Percentiles rank a stretch among this genome's conserved stretches.
These are phyloP conservation scores for Paxillus involutus DNA, from an alignment of 768 basidiomycete genomes.

Conservation along the genomic window DNA sequence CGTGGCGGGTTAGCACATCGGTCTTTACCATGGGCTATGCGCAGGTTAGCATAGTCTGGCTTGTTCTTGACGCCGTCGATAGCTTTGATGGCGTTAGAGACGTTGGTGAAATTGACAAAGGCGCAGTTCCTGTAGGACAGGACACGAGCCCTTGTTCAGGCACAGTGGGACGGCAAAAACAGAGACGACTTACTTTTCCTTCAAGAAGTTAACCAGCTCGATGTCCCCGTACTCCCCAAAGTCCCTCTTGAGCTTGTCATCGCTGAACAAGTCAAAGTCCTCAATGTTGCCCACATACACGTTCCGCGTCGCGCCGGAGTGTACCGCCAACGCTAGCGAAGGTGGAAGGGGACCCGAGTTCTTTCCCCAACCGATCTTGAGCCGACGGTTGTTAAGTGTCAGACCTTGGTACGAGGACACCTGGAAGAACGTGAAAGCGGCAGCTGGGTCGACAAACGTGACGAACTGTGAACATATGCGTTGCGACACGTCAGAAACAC, in stretches of 20 bases:
- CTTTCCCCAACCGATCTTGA: slow-evolving; percentile 99
- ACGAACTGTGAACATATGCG: slow-evolving; percentile 62
- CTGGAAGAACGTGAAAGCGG: slow-evolving; percentile 93
- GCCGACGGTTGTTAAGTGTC: slow-evolving; percentile 87
- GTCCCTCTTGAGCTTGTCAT: slow-evolving; percentile 88
- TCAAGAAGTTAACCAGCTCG: slow-evolving; percentile 93
- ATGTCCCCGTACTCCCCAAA: slow-evolving; percentile 97
- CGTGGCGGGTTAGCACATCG: slow-evolving; percentile 92
- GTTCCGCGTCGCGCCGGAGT: slow-evolving; percentile 92
- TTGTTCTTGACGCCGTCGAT: slow-evolving; percentile 93
- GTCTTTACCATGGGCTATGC: slow-evolving; percentile 94
- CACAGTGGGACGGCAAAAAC: slow-evolving; percentile 25
- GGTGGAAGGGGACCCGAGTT: slow-evolving; percentile 86
- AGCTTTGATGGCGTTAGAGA: slow-evolving; percentile 96
- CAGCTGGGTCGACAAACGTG: slow-evolving; percentile 92
- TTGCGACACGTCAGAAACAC: slow-evolving; percentile 1
- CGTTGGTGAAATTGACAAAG: slow-evolving; percentile 94
- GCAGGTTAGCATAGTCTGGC: slow-evolving; percentile 84
- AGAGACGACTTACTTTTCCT: slow-evolving; percentile 74
- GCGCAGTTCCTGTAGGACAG: slow-evolving; percentile 74
- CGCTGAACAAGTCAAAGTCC: slow-evolving; percentile 90
- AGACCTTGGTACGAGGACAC: slow-evolving; percentile 88
- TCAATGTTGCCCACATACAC: slow-evolving; percentile 96
- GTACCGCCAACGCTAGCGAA: slow-evolving; percentile 82
- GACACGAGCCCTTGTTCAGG: not conserved